phyloP scores from a whole-genome alignment of 805 yeast species.

The Pichia insulana region DNA sequence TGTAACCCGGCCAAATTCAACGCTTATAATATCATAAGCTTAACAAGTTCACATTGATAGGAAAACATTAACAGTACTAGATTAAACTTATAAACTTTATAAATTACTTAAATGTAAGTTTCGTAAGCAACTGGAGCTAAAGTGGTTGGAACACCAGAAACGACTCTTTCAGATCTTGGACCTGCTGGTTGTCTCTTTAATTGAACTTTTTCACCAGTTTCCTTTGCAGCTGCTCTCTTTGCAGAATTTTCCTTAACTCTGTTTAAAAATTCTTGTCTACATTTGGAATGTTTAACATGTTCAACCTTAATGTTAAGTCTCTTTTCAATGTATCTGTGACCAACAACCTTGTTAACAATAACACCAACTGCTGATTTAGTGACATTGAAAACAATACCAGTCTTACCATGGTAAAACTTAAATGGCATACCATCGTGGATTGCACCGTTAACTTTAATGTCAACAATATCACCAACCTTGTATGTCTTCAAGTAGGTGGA shows the following conservation, averaged over 20 bases:
- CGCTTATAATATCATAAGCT: too few species aligned
- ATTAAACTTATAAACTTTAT: neutral
- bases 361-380: constrained; percentile 99
- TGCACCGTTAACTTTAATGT: constrained; percentile 98
- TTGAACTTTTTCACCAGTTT: constrained; percentile 79
- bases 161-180: constrained; percentile 90
- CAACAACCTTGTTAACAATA: constrained; percentile 95
- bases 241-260: constrained; percentile 97
- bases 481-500: constrained; percentile 95
- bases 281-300: constrained; percentile 99
- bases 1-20: too few species aligned
- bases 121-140: constrained; percentile 99
- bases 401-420: constrained; percentile 99
- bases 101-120: constrained; percentile 79
- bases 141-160: constrained; percentile 88
- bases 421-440: constrained; percentile 99
- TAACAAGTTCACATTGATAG: too few species aligned
- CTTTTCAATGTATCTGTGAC: constrained; percentile 98
- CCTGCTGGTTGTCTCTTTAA: constrained; percentile 98
- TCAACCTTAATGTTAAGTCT: constrained; percentile 97
- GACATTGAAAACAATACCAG: constrained; percentile 98
- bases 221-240: constrained; percentile 89
- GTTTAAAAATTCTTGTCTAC: constrained; percentile 98
- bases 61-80: constrained; percentile 1
- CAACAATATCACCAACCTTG: constrained; percentile 99